Conservation (phyloP, 169 alveolate species). For the Plasmodium coatneyi region DNA sequence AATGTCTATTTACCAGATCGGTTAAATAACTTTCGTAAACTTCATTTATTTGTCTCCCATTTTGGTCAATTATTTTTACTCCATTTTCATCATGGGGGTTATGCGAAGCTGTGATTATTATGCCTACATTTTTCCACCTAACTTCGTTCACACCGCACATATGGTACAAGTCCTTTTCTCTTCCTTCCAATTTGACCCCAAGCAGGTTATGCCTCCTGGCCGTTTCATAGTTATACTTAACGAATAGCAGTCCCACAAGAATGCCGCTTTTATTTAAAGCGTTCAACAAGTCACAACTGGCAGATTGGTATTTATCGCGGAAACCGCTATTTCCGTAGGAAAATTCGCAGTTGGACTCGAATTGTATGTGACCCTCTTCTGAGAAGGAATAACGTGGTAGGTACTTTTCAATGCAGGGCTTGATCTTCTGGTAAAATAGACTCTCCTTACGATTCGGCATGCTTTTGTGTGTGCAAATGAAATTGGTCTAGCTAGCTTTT, state of each 20-base stretch:
- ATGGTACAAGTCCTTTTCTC: neutral
- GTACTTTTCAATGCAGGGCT: conserved; percentile 47
- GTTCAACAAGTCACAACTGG: conserved; percentile 35
- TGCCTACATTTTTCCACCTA: conserved; percentile 69
- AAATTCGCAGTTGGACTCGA: conserved; percentile 19
- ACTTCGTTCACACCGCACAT: neutral
- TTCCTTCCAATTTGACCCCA: neutral
- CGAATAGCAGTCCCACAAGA: conserved; percentile 49
- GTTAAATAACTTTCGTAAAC: conserved; percentile 78
- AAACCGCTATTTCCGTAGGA: conserved; percentile 65
- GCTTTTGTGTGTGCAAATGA: neutral
- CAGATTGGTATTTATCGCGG: conserved; percentile 37
- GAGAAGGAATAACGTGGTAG: conserved; percentile 10
- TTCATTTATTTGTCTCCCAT: conserved; percentile 77
- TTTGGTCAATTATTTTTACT: conserved; percentile 76
- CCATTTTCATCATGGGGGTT: conserved; percentile 82
- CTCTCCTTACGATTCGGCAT: conserved; percentile 38
- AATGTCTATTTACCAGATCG: conserved; percentile 76
- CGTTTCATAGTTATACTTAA: conserved; percentile 46
- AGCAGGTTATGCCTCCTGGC: neutral
- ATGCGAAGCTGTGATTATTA: conserved; percentile 83
- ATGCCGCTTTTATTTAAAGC: conserved; percentile 68
- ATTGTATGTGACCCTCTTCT: conserved; percentile 9
- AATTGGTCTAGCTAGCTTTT: neutral
- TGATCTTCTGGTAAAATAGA: conserved; percentile 28